phyloP scores from a whole-genome alignment of 441 rosid genomes.

The Biscutella auriculata region DNA sequence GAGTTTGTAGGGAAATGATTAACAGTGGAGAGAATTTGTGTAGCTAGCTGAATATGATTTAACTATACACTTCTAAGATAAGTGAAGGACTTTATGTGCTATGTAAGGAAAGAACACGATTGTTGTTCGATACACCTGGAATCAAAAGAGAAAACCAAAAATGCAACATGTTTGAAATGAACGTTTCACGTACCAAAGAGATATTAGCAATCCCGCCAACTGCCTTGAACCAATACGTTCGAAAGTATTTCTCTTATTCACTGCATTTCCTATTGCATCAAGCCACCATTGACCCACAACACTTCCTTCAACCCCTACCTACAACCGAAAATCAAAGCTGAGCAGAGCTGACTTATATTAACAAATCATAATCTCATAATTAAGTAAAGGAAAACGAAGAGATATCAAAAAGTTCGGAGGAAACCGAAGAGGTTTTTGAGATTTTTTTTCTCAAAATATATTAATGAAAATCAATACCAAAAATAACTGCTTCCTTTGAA shows the following conservation, averaged over 20 bases:
- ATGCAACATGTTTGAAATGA: not conserved
- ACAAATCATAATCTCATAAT: not conserved
- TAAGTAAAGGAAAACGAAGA: no score
- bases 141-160: no score
- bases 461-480: no score
- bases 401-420: no score
- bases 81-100: no score
- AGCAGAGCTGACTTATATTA: slow-evolving; percentile 6
- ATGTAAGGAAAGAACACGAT: no score
- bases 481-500: slow-evolving; percentile 80
- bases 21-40: slow-evolving; percentile 17
- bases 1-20: slow-evolving; percentile 20
- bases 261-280: slow-evolving; percentile 71
- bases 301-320: slow-evolving; percentile 99
- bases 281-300: slow-evolving; percentile 88
- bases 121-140: no score
- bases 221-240: slow-evolving; percentile 97
- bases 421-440: no score
- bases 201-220: slow-evolving; percentile 81
- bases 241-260: slow-evolving; percentile 63
- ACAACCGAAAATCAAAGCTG: slow-evolving; percentile 19
- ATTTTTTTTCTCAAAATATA: no score
- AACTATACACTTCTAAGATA: no score
- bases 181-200: slow-evolving; percentile 60
- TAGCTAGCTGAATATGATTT: slow-evolving; percentile 11